Base-by-base conservation (phyloP, 805 yeast species). In the Lipomyces orientalis region DNA sequence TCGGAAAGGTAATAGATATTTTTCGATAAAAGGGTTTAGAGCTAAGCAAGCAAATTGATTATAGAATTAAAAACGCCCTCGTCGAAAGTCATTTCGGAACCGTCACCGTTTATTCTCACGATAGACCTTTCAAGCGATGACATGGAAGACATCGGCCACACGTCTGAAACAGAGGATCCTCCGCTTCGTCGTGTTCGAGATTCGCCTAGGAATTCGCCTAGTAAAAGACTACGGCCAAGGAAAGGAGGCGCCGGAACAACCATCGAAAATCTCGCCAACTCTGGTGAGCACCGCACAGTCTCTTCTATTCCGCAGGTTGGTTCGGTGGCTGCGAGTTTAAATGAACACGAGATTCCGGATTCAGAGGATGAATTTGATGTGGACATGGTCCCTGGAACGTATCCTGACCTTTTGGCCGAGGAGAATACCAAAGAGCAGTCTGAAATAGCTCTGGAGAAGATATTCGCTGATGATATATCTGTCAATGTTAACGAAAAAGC, bases 161-260 rank as follows among this genome's bases (percentile, higher is more conserved):
- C 29, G 25, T 6, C n/a, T 29, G n/a, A 22, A 31, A 29, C 25
- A 14, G 16, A 60, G 25, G 34, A 43, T 2, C 12, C 6, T n/a
- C 16, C 25, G 10, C 58, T 46, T 12, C 60, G 70, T 16, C 55
- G 58, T 6, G 19, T 51, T 10, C 39, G 58, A 4, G 46, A 54
- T 25, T 67, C 71, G 7, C 71, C 71, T 1, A 60, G 68, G 29
- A 66, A 59, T 39, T 67, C 71, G 2, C 71, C 71, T 4, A 68
- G 67, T 56, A 68, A 68, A 35, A 58, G 64, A 22, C 57, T 12
- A 39, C 63, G 70, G 6, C 25, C 60, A 19, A 43, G 49, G 49
- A n/a, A 1, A 16, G 49, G 22, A 37, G 4, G 7, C 5, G 49
- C 9, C 49, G 49, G 49, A 19, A n/a, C 49, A 9, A 5, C 22